These are phyloP conservation scores for Triangularia setosa DNA, from an alignment of 2,329 filamentous ascomycete species.

Conservation along the genomic window DNA sequence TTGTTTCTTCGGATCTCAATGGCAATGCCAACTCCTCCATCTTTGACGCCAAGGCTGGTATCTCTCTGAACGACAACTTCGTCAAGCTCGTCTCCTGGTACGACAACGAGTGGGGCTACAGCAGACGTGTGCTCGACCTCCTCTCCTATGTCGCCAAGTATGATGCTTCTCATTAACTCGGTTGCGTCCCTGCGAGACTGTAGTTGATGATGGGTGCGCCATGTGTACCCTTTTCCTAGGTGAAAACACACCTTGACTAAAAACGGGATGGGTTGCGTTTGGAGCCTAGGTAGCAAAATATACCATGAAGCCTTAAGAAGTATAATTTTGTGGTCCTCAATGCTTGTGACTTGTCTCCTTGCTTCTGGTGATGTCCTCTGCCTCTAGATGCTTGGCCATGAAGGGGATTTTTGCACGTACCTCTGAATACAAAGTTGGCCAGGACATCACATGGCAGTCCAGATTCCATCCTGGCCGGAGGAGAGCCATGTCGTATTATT, in stretches of 20 bases:
- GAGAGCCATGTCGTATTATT: too few species aligned
- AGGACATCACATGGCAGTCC: too few species aligned
- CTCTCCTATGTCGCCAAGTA: slow-evolving; percentile 75
- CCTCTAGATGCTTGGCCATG: too few species aligned
- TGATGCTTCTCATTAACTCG: slow-evolving; percentile 50
- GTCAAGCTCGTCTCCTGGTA: slow-evolving; percentile 99
- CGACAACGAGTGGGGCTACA: slow-evolving; percentile 99
- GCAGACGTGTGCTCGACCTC: slow-evolving; percentile 87
- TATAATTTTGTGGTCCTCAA: background rate
- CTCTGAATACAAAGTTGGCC: too few species aligned
- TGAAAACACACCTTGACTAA: slow-evolving; percentile 1
- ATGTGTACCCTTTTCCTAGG: slow-evolving; percentile 3
- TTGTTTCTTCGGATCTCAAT: slow-evolving; percentile 92
- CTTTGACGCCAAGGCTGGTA: slow-evolving; percentile 99
- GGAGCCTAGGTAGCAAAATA: slow-evolving; percentile 4
- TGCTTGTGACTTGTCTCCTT: background rate
- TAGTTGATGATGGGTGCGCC: slow-evolving; percentile 9
- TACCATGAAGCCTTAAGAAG: slow-evolving; percentile 6
- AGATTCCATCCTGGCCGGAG: too few species aligned
- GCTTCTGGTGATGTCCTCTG: too few species aligned
- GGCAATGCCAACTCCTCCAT: slow-evolving; percentile 93
- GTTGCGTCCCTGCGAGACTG: slow-evolving; percentile 17
- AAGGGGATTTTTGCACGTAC: too few species aligned
- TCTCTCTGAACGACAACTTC: slow-evolving; percentile 97
- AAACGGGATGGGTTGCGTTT: slow-evolving; percentile 6